phyloP scores from a whole-genome alignment of 2,329 filamentous ascomycete genomes.

The Aspergillus udagawae region DNA sequence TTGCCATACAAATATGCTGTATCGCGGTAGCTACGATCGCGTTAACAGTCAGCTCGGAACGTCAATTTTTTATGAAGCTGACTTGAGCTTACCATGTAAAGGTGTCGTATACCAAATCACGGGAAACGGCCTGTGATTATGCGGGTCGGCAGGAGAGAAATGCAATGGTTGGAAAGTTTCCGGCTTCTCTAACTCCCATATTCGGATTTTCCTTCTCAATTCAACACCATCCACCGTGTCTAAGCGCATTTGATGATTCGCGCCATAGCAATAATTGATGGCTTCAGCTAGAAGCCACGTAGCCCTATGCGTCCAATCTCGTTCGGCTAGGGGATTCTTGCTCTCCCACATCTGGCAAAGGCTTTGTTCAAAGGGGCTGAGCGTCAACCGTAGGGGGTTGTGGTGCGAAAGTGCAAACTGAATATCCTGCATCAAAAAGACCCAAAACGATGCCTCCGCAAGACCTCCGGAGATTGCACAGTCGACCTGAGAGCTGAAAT shows the following conservation, averaged over 20 bases:
- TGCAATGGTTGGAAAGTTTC: slow-evolving; percentile 29
- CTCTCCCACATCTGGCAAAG: slow-evolving; percentile 26
- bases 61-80: not conserved
- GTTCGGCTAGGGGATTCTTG: slow-evolving; percentile 22
- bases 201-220: slow-evolving; percentile 21
- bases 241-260: slow-evolving; percentile 15
- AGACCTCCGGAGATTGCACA: slow-evolving; percentile 30
- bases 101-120: slow-evolving; percentile 30
- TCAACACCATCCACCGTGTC: slow-evolving; percentile 14
- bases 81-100: slow-evolving; percentile 25
- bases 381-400: slow-evolving; percentile 28
- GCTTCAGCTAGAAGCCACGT: slow-evolving; percentile 33
- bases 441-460: slow-evolving; percentile 33
- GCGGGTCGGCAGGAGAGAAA: slow-evolving; percentile 23
- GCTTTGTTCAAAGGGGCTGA: slow-evolving; percentile 29
- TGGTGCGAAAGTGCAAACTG: slow-evolving; percentile 31
- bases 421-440: slow-evolving; percentile 35
- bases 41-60: not conserved
- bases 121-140: slow-evolving; percentile 28
- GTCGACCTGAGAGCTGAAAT: slow-evolving; percentile 32
- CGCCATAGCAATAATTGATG: slow-evolving; percentile 30
- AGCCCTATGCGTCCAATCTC: slow-evolving; percentile 31
- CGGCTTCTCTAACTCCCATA: slow-evolving; percentile 26
- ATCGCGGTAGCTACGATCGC: slow-evolving; percentile 24
- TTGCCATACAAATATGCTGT: slow-evolving; percentile 33